Base-by-base conservation (phyloP, 106 monocot species). In the Acorus gramineus region DNA sequence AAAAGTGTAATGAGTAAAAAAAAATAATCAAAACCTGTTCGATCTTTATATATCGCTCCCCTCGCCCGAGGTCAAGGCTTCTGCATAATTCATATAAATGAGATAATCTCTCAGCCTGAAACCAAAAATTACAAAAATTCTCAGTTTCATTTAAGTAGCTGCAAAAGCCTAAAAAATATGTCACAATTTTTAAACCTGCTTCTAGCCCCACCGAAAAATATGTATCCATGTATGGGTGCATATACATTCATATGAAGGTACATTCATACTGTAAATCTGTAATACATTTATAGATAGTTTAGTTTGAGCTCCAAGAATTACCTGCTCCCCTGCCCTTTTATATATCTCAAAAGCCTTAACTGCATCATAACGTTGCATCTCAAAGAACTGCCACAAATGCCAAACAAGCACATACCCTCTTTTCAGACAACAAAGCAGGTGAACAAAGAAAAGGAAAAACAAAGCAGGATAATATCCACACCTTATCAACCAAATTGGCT, bases 1-100 rank as follows among this genome's bases (percentile, higher is more conserved):
- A 6, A 63, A 44, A 7, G 28, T 28, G 28, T 28, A 28, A 28
- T 44, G 4, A 7, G 57, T 63, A 52, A 8, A 8, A 65, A 46
- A 14, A 56, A 52, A 42, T 43, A 62, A 69, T 4, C 47, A 11
- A 46, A 62, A 96, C 95, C 95, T 83, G 95, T 55, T 96, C 86
- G 49, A 96, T 85, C 72, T 96, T 96, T 67, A 87, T 71, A 72
- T 82, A 90, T 44, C 73, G 86, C 64, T 90, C 90, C 62, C 84
- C 86, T 53, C 95, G 85, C 43, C 95, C 78, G 65, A 90, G 64
- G 79, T 90, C 91, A 72, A 96, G 76, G 57, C 69, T 81, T 77
- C 85, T 96, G 61, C 87, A 96, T 9, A 90, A 78, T 81, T 96
- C 95, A 72, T 96, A 90, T 64, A 96, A 96, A 71, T 90, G 90